Evolutionary conservation across 2,329 filamentous ascomycete species (phyloP).

Genomic region (Chaetomium olivaceum): DNA sequence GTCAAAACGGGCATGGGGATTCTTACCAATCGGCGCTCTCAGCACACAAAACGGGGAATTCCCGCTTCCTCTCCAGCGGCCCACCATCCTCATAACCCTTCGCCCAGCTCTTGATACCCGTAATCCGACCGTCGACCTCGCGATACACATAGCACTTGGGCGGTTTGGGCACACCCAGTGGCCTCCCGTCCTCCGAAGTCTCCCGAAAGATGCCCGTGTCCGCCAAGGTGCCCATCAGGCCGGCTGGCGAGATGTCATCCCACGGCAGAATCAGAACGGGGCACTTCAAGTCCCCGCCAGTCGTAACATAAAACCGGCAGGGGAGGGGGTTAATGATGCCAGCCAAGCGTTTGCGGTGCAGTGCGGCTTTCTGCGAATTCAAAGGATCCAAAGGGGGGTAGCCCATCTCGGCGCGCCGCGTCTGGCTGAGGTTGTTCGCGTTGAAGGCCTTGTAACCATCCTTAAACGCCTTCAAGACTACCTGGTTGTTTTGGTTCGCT

Average conservation of each 20-base stretch:
- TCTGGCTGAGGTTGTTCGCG: slow-evolving; percentile 31
- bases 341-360: slow-evolving; percentile 10
- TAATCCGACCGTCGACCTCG: slow-evolving; percentile 27
- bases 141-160: slow-evolving; percentile 42
- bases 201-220: slow-evolving; percentile 37
- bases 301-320: slow-evolving; percentile 40
- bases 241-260: slow-evolving; percentile 36
- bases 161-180: neutral
- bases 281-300: slow-evolving; percentile 37
- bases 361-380: slow-evolving; percentile 6
- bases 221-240: slow-evolving; percentile 35
- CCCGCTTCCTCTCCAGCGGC: slow-evolving; percentile 37
- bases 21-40: slow-evolving; percentile 37
- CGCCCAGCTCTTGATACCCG: slow-evolving; percentile 42
- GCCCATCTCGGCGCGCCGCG: slow-evolving; percentile 21
- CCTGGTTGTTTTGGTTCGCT: slow-evolving; percentile 39
- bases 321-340: slow-evolving; percentile 35
- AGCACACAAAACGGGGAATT: slow-evolving; percentile 45
- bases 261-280: slow-evolving; percentile 43
- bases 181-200: slow-evolving; percentile 7
- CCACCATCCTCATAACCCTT: slow-evolving; percentile 42
- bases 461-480: slow-evolving; percentile 35
- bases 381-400: slow-evolving; percentile 20
- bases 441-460: slow-evolving; percentile 39
- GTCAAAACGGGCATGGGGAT: slow-evolving; percentile 15